Evolutionary conservation across 352 stramenopile genomes (phyloP), one percentile per base, ranked within the genome.

Genomic region (Pilasporangium apinafurcum): DNA sequence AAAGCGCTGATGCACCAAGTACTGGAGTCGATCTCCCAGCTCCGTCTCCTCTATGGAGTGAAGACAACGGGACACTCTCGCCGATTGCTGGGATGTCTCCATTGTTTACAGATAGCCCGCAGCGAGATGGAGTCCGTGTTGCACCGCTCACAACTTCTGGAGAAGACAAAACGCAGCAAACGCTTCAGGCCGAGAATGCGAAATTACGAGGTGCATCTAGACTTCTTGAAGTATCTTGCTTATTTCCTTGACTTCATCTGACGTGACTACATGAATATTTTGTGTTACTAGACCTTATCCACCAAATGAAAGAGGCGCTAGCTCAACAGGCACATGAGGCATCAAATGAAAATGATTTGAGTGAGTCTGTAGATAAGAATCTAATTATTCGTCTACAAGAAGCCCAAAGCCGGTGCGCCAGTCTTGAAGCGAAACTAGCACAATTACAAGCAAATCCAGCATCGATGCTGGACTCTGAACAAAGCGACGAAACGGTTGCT

Each of bases 231-330:
- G 32, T 32, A 21, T 5, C 2, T 30, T 28, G 12, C 20, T 49
- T 12, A 2, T 24, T 16, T 7, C 2, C 13, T 25, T 37, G 24
- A 27, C 22, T 37, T 17, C 12, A 13, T 24, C 8, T 28, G 43
- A 13, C 41, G 8, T 14, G 20, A n/a, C n/a, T n/a, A n/a, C 18
- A 8, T 39, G 17, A 39, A 4, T 41, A 18, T 55, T 16, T 30
- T 18, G 12, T 27, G 1, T 34, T 28, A 12, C 6, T 26, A 67
- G 77, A 84, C 26, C 29, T 88, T n/a, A 91, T 91, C 45, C 70
- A 58, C 21, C 65, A 87, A 36, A 91, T 91, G 78, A 83, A 78
- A 36, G 64, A 86, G 18, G 77, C 76, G 5, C 59, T 88, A 16
- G 40, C 49, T 8, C 54, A 86, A 35, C 69, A 87, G 51, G 68